phyloP scores from a whole-genome alignment of 2,329 filamentous ascomycete genomes.

The Colletotrichum sublineola region DNA sequence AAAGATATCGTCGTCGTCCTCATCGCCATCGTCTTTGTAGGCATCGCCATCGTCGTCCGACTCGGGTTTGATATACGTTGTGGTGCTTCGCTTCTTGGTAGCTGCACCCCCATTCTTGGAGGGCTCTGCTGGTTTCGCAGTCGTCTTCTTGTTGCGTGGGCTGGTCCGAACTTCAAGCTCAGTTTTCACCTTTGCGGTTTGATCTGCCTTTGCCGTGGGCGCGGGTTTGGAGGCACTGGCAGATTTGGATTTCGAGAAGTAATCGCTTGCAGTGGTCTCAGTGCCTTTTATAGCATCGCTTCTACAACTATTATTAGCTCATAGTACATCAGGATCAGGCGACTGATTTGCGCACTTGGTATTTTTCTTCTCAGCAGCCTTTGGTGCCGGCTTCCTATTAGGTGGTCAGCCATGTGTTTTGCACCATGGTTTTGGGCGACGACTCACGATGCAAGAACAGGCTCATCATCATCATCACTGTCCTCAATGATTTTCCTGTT shows the following conservation, averaged over 20 bases:
- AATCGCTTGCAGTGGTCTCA: slow-evolving; percentile 68
- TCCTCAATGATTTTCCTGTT: slow-evolving; percentile 82
- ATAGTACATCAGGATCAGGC: slow-evolving; percentile 20
- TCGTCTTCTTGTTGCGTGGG: slow-evolving; percentile 61
- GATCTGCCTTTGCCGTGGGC: slow-evolving; percentile 56
- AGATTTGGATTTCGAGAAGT: slow-evolving; percentile 65
- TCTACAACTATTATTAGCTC: slow-evolving; percentile 46
- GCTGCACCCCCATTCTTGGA: slow-evolving; percentile 48
- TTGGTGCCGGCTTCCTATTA: slow-evolving; percentile 24
- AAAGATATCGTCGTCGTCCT: slow-evolving; percentile 85
- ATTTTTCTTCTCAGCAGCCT: slow-evolving; percentile 66
- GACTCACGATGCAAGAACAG: slow-evolving; percentile 43
- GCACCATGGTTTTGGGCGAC: background rate
- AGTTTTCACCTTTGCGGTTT: slow-evolving; percentile 55
- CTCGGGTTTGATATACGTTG: slow-evolving; percentile 56
- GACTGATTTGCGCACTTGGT: slow-evolving; percentile 56
- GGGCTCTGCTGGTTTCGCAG: slow-evolving; percentile 48
- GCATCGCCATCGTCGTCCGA: slow-evolving; percentile 67
- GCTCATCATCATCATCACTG: slow-evolving; percentile 81
- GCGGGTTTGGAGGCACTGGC: slow-evolving; percentile 55
- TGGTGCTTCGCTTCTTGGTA: slow-evolving; percentile 58
- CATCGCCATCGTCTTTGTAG: slow-evolving; percentile 76
- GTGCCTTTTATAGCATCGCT: slow-evolving; percentile 61
- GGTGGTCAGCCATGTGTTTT: slow-evolving; percentile 4
- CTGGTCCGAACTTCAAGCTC: slow-evolving; percentile 65